These are phyloP conservation scores for Hypomyces rosellus DNA, from an alignment of 2,329 filamentous ascomycete genomes.

Conservation along the genomic window DNA sequence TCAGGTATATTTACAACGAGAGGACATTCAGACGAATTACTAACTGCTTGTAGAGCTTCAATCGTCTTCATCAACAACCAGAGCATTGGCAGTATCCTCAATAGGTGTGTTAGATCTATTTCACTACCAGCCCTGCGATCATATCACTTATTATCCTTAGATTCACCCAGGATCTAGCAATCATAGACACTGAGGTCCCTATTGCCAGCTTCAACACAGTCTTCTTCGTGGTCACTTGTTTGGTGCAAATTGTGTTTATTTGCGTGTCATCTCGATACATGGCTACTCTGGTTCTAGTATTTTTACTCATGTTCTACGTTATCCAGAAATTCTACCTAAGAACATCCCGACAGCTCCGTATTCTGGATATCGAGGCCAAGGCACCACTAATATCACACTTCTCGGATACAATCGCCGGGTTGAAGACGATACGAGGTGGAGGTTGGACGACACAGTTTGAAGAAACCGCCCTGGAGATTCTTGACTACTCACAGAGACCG, in stretches of 20 bases:
- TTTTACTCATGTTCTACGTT: conserved; percentile 16
- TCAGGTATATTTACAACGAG: too few relatives aligned
- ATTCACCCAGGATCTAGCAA: conserved; percentile 35
- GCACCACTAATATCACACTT: conserved; percentile 30
- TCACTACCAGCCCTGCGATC: too few relatives aligned
- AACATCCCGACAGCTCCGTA: conserved; percentile 32
- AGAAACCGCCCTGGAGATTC: conserved; percentile 32
- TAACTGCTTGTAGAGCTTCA: too few relatives aligned
- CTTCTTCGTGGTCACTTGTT: conserved; percentile 35
- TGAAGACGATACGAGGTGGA: conserved; percentile 43
- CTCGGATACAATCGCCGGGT: conserved; percentile 39
- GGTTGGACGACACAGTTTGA: conserved; percentile 38
- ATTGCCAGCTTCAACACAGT: conserved; percentile 21
- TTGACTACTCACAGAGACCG: conserved; percentile 44
- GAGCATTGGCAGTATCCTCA: too few relatives aligned
- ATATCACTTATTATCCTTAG: conserved; percentile 5
- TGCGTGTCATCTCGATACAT: conserved; percentile 34
- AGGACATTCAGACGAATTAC: too few relatives aligned
- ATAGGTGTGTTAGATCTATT: too few relatives aligned
- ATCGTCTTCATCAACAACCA: too few relatives aligned
- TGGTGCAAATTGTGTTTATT: not conserved
- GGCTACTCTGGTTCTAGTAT: conserved; percentile 38
- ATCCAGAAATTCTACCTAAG: conserved; percentile 25
- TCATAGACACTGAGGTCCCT: conserved; percentile 32
- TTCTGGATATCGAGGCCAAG: conserved; percentile 31